Conservation (phyloP, 208 protist species). For the Wallacemonas sp. region DNA sequence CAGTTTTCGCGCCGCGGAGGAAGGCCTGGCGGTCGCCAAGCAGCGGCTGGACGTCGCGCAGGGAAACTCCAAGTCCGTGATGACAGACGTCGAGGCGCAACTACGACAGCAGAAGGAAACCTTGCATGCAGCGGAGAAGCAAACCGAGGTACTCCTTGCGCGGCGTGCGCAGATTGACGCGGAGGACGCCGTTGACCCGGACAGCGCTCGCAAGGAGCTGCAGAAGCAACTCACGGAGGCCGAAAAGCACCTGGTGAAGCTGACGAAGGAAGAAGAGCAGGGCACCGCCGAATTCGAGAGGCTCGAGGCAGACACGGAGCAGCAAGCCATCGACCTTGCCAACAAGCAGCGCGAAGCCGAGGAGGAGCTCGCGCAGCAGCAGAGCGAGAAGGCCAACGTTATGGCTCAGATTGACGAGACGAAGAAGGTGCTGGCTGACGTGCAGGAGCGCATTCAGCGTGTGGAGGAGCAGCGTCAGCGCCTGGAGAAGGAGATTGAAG, state of each 20-base stretch:
- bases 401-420: constrained; percentile 34
- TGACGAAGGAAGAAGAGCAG: constrained; percentile 51
- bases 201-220: constrained; percentile 40
- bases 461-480: constrained; percentile 49
- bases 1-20: constrained; percentile 59
- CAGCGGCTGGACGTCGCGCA: constrained; percentile 48
- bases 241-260: constrained; percentile 35
- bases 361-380: constrained; percentile 58
- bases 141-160: constrained; percentile 26
- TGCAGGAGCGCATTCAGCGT: constrained; percentile 36
- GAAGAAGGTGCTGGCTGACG: constrained; percentile 33
- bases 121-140: constrained; percentile 29
- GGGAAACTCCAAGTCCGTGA: constrained; percentile 17
- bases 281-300: constrained; percentile 70
- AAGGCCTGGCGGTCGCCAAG: constrained; percentile 42
- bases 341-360: constrained; percentile 52
- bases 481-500: constrained; percentile 80
- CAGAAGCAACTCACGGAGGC: constrained; percentile 54
- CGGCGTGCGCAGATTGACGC: constrained; percentile 38
- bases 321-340: constrained; percentile 53
- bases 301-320: constrained; percentile 73
- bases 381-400: constrained; percentile 35
- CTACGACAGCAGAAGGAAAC: constrained; percentile 29
- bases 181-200: constrained; percentile 36
- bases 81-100: constrained; percentile 42